phyloP scores from a whole-genome alignment of 2,329 filamentous ascomycete genomes.

The Juglanconis oblonga region DNA sequence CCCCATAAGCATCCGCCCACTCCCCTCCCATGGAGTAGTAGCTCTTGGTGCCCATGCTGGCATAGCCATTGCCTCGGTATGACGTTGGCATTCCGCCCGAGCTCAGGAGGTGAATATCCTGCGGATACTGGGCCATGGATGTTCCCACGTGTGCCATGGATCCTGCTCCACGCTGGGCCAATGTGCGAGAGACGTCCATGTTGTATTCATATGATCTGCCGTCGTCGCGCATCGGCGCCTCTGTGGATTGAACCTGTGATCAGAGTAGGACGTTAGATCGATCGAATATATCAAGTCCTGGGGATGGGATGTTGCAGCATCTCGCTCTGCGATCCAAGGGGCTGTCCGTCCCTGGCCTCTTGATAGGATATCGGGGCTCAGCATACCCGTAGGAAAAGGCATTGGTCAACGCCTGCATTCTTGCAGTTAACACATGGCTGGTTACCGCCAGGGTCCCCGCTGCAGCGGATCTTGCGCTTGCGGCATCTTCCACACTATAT shows the following conservation, averaged over 20 bases:
- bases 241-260: slow-evolving; percentile 36
- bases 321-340: too few relatives aligned
- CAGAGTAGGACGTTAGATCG: slow-evolving; percentile 3
- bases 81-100: slow-evolving; percentile 30
- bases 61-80: slow-evolving; percentile 28
- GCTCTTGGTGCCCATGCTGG: slow-evolving; percentile 7
- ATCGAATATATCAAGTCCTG: neutral
- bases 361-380: neutral
- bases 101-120: slow-evolving; percentile 30
- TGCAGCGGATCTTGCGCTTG: slow-evolving; percentile 93
- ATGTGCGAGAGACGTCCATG: slow-evolving; percentile 33
- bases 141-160: slow-evolving; percentile 27
- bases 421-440: slow-evolving; percentile 80
- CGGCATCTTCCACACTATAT: slow-evolving; percentile 81
- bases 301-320: too few relatives aligned
- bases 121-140: slow-evolving; percentile 29
- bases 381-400: slow-evolving; percentile 76
- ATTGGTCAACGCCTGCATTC: slow-evolving; percentile 66
- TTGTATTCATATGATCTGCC: slow-evolving; percentile 32
- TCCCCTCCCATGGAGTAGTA: slow-evolving; percentile 33
- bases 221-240: slow-evolving; percentile 33
- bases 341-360: neutral
- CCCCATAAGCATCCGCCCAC: slow-evolving; percentile 34
- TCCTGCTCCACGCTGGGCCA: slow-evolving; percentile 27
- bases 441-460: slow-evolving; percentile 76